Conservation (phyloP, 768 basidiomycete genomes). For the Hortiboletus campestris region DNA sequence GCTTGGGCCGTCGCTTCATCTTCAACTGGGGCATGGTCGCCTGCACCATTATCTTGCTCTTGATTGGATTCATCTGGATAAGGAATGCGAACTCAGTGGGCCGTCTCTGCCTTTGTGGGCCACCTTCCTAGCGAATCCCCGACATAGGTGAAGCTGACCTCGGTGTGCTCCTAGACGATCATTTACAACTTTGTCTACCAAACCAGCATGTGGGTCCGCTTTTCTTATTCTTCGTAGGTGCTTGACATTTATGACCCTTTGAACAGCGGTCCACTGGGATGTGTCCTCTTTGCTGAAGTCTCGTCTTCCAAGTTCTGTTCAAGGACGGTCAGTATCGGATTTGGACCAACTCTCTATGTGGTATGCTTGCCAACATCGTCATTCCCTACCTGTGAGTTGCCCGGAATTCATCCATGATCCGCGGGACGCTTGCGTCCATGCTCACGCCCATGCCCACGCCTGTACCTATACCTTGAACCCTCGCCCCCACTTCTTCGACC, state of each 20-base stretch:
- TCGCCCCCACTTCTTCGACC: not conserved
- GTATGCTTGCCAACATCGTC: conserved; percentile 25
- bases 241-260: not conserved
- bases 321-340: conserved; percentile 30
- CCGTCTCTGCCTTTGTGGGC: conserved; percentile 24
- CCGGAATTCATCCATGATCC: no score
- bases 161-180: conserved; percentile 16
- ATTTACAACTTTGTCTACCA: conserved; percentile 33
- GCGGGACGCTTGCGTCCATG: not conserved
- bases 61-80: conserved; percentile 31
- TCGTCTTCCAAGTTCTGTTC: conserved; percentile 32
- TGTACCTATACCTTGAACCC: not conserved
- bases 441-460: no score
- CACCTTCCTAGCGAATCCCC: not conserved
- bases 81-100: conserved; percentile 12
- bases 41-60: conserved; percentile 20
- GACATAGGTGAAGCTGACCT: not conserved
- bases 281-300: conserved; percentile 29
- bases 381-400: conserved; percentile 28
- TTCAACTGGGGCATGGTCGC: conserved; percentile 30
- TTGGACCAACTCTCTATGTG: conserved; percentile 24
- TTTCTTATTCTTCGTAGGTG: accelerated
- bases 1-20: conserved; percentile 23
- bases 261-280: conserved; percentile 27
- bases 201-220: conserved; percentile 20